Conservation (phyloP, 805 yeast species). For the Saccharomyces kudriavzevii region DNA sequence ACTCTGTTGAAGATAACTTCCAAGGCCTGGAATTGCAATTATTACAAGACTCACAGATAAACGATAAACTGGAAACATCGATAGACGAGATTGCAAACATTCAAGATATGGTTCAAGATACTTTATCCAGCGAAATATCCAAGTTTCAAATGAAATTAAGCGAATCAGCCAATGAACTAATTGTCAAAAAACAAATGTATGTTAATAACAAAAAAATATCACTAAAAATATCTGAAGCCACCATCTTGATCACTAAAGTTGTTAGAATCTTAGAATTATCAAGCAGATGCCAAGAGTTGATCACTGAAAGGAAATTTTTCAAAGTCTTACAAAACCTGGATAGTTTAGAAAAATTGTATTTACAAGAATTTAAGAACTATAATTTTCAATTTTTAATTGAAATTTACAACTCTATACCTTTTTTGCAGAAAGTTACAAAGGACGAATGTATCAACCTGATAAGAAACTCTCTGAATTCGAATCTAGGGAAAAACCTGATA, state of each 20-base stretch:
- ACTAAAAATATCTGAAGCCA: slow-evolving; percentile 63
- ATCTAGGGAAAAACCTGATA: slow-evolving; percentile 52
- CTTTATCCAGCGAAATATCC: slow-evolving; percentile 44
- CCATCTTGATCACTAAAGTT: slow-evolving; percentile 59
- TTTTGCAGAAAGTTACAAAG: slow-evolving; percentile 60
- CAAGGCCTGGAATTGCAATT: slow-evolving; percentile 27
- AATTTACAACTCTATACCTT: slow-evolving; percentile 70
- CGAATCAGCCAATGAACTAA: slow-evolving; percentile 57
- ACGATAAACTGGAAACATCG: slow-evolving; percentile 36
- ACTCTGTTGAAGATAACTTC: slow-evolving; percentile 29
- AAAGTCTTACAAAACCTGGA: slow-evolving; percentile 80
- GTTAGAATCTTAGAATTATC: slow-evolving; percentile 78
- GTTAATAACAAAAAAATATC: slow-evolving; percentile 56
- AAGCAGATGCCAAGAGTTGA: slow-evolving; percentile 75
- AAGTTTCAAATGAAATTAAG: slow-evolving; percentile 51
- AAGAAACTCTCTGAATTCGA: slow-evolving; percentile 53
- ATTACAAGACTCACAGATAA: slow-evolving; percentile 29
- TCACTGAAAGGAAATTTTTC: slow-evolving; percentile 66
- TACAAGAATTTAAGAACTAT: slow-evolving; percentile 62
- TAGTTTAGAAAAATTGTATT: slow-evolving; percentile 58
- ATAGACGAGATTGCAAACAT: slow-evolving; percentile 57
- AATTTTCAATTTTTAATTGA: slow-evolving; percentile 57
- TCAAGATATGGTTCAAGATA: slow-evolving; percentile 45
- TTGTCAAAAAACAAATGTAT: slow-evolving; percentile 50
- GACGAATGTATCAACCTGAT: slow-evolving; percentile 64